Conservation (phyloP, 1,284 basidiomycete genomes). For the Austropuccinia psidii region DNA sequence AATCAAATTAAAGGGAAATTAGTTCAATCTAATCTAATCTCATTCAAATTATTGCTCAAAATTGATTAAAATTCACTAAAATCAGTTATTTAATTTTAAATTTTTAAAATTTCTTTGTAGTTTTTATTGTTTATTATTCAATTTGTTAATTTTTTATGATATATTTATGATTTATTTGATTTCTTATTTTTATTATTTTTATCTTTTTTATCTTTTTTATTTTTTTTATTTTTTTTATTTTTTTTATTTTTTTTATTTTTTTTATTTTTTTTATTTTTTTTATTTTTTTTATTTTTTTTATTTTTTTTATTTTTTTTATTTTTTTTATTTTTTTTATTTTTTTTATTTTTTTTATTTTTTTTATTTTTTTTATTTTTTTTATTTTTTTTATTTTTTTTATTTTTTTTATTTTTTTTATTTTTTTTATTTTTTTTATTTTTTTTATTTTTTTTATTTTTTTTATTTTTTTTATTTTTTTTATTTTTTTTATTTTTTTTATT, state of each 20-base stretch:
- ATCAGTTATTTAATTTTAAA: no score
- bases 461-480: not conserved
- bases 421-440: not conserved
- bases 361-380: not conserved
- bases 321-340: not conserved
- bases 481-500: not conserved
- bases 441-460: not conserved
- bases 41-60: no score
- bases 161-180: not conserved
- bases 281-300: not conserved
- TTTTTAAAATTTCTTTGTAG: not conserved
- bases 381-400: not conserved
- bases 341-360: not conserved
- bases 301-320: not conserved
- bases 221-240: not conserved
- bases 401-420: not conserved
- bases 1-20: no score
- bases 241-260: not conserved
- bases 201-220: not conserved
- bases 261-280: not conserved
- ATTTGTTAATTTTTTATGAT: not conserved
- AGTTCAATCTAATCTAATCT: no score
- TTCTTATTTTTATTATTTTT: not conserved
- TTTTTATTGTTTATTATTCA: not conserved
- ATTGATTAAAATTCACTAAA: no score